Conservation (phyloP, 495 filamentous ascomycete species). For the Saxophila tyrrhenica region DNA sequence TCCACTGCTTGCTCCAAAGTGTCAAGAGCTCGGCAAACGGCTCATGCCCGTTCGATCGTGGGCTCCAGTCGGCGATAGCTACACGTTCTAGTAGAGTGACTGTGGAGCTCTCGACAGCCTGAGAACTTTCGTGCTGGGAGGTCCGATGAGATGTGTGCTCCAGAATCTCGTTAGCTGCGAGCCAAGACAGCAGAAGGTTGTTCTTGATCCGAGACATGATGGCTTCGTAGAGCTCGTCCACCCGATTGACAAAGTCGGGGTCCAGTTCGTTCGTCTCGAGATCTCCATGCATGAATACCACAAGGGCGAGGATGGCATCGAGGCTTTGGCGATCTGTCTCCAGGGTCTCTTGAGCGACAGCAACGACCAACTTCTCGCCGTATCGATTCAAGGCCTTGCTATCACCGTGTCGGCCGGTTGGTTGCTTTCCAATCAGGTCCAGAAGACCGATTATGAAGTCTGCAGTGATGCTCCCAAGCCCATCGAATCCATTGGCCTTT, state of each 20-base stretch:
- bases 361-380: constrained; percentile 60
- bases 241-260: constrained; percentile 51
- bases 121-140: not conserved
- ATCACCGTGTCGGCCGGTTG: constrained; percentile 32
- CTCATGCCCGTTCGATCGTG: not conserved
- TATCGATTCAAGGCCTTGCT: constrained; percentile 37
- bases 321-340: constrained; percentile 56
- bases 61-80: constrained; percentile 25
- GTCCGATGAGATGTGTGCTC: not conserved
- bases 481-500: constrained; percentile 41
- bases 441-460: constrained; percentile 42
- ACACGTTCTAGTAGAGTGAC: constrained; percentile 21
- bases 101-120: not conserved
- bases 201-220: constrained; percentile 57
- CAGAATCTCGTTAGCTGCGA: constrained; percentile 44
- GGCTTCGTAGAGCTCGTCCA: constrained; percentile 46
- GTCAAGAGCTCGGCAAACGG: constrained; percentile 22
- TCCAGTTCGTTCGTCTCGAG: constrained; percentile 53
- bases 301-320: constrained; percentile 68
- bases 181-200: constrained; percentile 71
- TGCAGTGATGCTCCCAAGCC: constrained; percentile 42
- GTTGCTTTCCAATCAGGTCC: constrained; percentile 24
- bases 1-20: constrained; percentile 28
- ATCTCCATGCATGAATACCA: constrained; percentile 72
- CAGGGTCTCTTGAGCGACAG: constrained; percentile 67